Evolutionary conservation across 2,329 filamentous ascomycete genomes (phyloP).

Genomic region (Malbranchea cinnamomea): DNA sequence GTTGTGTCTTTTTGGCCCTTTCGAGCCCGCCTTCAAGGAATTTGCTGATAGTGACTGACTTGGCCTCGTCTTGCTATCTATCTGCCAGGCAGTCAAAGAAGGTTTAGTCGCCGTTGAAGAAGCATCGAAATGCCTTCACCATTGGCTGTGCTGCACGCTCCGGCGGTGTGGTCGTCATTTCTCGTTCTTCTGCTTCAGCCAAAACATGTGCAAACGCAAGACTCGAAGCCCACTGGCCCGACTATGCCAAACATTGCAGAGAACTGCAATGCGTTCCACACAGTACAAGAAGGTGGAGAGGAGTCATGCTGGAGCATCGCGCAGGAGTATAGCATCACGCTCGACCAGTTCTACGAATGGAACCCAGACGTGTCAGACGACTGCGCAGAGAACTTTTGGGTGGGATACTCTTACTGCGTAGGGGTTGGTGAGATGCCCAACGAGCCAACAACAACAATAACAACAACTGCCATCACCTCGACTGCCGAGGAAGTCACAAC

Average conservation of each 20-base stretch:
- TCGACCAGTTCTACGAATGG: conserved; percentile 1
- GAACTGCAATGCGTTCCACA: conserved; percentile 4
- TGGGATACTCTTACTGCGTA: conserved; percentile 6
- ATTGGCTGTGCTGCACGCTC: no score
- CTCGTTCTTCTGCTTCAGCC: not conserved
- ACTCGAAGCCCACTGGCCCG: not conserved
- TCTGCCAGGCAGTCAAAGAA: no score
- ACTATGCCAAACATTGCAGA: not conserved
- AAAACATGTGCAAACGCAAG: conserved; percentile 1
- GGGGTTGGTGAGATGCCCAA: conserved; percentile 1
- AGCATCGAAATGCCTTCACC: no score
- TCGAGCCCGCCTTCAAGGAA: no score
- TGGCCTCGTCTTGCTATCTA: no score
- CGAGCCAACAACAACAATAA: not conserved
- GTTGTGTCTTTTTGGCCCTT: no score
- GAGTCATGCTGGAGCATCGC: conserved; percentile 2
- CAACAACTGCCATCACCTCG: no score
- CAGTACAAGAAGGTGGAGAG: conserved; percentile 1
- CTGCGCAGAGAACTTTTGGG: conserved; percentile 4
- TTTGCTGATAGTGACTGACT: no score
- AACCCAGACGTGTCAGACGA: conserved; percentile 3
- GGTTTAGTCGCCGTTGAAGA: no score
- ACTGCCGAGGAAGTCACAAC: no score
- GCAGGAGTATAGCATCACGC: conserved; percentile 3
- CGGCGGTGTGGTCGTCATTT: not conserved